Evolutionary conservation across 192 early-diverging fungal genomes (phyloP).

Genomic region (Coemansia sp.): DNA sequence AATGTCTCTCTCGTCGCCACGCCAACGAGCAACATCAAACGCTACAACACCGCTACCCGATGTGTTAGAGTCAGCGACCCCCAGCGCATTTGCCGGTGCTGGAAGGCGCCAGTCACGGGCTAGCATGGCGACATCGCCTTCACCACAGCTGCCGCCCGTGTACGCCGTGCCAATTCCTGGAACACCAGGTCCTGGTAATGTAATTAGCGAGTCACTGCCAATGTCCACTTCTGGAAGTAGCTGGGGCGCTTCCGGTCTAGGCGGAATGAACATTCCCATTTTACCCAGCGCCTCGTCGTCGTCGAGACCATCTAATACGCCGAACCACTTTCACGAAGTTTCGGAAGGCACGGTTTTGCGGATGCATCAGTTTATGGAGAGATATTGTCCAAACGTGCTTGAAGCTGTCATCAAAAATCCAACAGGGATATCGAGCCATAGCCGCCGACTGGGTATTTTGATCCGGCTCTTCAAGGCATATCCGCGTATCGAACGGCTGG

Average conservation of each 20-base stretch:
- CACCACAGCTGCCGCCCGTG: slow-evolving; percentile 43
- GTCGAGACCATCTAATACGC: slow-evolving; percentile 17
- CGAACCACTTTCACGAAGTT: slow-evolving; percentile 35
- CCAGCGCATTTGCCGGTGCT: slow-evolving; percentile 16
- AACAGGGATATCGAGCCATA: slow-evolving; percentile 51
- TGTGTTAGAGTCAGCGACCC: slow-evolving; percentile 19
- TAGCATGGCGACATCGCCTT: slow-evolving; percentile 30
- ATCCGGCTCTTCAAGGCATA: slow-evolving; percentile 47
- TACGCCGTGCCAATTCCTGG: slow-evolving; percentile 54
- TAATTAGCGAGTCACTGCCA: slow-evolving; percentile 43
- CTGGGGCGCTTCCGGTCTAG: slow-evolving; percentile 33
- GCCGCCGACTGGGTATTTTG: slow-evolving; percentile 38
- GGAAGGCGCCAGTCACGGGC: slow-evolving; percentile 34
- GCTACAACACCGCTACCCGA: slow-evolving; percentile 25
- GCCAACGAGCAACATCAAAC: slow-evolving; percentile 15
- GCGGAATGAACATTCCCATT: slow-evolving; percentile 29
- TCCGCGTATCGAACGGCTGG: slow-evolving; percentile 48
- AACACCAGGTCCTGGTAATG: slow-evolving; percentile 49
- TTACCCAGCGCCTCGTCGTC: slow-evolving; percentile 13
- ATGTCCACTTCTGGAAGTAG: slow-evolving; percentile 34
- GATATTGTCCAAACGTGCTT: slow-evolving; percentile 46
- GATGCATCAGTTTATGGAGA: slow-evolving; percentile 57
- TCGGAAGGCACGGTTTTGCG: slow-evolving; percentile 52
- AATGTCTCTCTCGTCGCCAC: slow-evolving; percentile 31
- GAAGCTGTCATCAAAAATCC: slow-evolving; percentile 47